These are phyloP conservation scores for Rhodotorula sp. DNA, from an alignment of 1,284 basidiomycete species.

Conservation along the genomic window DNA sequence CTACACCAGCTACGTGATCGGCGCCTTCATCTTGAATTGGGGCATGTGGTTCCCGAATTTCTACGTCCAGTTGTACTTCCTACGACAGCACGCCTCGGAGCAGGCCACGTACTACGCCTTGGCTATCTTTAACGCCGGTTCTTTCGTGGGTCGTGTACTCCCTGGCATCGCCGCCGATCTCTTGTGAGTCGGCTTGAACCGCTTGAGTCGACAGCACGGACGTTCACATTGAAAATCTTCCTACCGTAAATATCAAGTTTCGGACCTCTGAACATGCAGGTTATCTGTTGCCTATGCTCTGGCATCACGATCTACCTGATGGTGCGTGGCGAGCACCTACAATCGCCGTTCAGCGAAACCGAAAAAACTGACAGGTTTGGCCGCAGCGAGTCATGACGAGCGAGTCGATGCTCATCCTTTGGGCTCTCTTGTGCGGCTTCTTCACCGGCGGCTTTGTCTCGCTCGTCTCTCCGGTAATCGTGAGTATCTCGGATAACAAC, in stretches of 20 bases:
- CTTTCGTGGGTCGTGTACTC: slow-evolving; percentile 23
- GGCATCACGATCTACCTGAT: slow-evolving; percentile 7
- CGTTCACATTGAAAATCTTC: background rate
- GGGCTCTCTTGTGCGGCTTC: slow-evolving; percentile 48
- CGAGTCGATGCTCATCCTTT: slow-evolving; percentile 8
- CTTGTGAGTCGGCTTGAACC: background rate
- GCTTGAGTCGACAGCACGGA: too few relatives aligned
- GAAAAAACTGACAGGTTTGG: too few relatives aligned
- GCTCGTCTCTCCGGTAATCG: slow-evolving; percentile 22
- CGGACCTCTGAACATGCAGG: slow-evolving; percentile 3
- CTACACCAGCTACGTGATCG: background rate
- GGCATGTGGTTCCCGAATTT: slow-evolving; percentile 17
- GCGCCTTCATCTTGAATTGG: slow-evolving; percentile 13
- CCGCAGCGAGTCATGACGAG: background rate
- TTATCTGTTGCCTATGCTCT: slow-evolving; percentile 12
- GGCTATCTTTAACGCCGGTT: slow-evolving; percentile 34
- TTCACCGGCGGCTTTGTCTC: slow-evolving; percentile 27
- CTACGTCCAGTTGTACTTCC: slow-evolving; percentile 37
- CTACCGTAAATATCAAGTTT: background rate
- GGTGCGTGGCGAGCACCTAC: background rate
- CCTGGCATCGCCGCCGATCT: slow-evolving; percentile 35
- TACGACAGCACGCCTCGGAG: slow-evolving; percentile 37
- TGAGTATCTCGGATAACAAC: slow-evolving; percentile 13
- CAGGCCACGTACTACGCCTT: slow-evolving; percentile 28
- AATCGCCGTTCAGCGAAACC: too few relatives aligned